A percentile compares a stretch with the other conserved stretches of the same genome.
Conservation (phyloP, 2,329 filamentous ascomycete species). For the Colletotrichum eremochloae region DNA sequence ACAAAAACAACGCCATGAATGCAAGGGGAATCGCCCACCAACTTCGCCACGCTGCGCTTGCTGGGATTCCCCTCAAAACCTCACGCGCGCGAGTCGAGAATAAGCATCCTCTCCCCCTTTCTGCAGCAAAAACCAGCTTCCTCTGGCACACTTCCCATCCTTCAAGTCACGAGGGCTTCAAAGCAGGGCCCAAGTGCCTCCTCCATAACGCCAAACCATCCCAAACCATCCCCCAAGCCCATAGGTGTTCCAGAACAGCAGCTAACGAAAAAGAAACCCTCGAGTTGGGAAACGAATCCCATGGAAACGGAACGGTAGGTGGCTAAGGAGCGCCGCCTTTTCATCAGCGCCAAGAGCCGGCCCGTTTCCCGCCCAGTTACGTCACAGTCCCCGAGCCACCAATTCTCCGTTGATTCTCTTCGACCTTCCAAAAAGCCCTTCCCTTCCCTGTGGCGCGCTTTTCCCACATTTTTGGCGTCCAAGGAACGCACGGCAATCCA, state of each 20-base stretch:
- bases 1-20: neutral
- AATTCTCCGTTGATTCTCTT: neutral
- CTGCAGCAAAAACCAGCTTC: neutral
- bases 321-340: too few species aligned
- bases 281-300: neutral
- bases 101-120: neutral
- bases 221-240: neutral
- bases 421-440: neutral
- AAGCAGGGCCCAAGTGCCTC: neutral
- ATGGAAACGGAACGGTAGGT: neutral
- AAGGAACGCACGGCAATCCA: neutral
- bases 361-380: slow-evolving; percentile 27
- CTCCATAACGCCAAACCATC: neutral
- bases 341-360: slow-evolving; percentile 6
- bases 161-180: neutral
- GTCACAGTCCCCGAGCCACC: slow-evolving; percentile 17
- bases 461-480: neutral
- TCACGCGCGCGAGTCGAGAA: neutral
- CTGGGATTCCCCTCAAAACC: neutral
- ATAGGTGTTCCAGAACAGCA: neutral
- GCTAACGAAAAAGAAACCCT: neutral
- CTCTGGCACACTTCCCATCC: neutral
- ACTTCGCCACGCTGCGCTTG: neutral
- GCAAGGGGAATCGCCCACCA: neutral
- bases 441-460: neutral